phyloP scores from a whole-genome alignment of 352 stramenopile species.

The Phytophthora aleatoria region DNA sequence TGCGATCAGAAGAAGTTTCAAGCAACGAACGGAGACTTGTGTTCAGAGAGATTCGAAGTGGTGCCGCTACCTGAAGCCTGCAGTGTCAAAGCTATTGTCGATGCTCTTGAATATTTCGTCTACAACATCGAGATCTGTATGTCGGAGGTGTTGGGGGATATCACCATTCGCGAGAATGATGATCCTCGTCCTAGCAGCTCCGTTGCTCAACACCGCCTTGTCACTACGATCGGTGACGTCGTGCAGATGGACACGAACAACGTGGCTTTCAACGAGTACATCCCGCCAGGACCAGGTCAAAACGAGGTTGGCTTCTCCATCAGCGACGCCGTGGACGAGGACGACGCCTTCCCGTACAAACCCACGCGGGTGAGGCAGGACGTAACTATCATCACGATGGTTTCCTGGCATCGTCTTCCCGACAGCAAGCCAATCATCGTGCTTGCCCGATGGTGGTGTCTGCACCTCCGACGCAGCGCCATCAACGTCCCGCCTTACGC shows the following conservation, averaged over 20 bases:
- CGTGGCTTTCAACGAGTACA: slow-evolving; percentile 41
- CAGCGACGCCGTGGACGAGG: slow-evolving; percentile 43
- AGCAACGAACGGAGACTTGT: slow-evolving; percentile 37
- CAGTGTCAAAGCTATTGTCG: slow-evolving; percentile 41
- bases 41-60: slow-evolving; percentile 44
- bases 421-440: slow-evolving; percentile 18
- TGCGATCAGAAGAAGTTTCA: slow-evolving; percentile 48
- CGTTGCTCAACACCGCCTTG: slow-evolving; percentile 39
- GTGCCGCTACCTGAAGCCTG: slow-evolving; percentile 37
- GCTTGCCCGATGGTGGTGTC: slow-evolving; percentile 29
- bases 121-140: slow-evolving; percentile 57
- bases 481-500: slow-evolving; percentile 21
- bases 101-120: slow-evolving; percentile 46
- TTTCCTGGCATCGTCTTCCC: not conserved
- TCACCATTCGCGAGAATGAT: slow-evolving; percentile 56
- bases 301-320: slow-evolving; percentile 35
- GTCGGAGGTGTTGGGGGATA: slow-evolving; percentile 44
- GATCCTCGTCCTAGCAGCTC: slow-evolving; percentile 32
- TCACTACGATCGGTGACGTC: slow-evolving; percentile 32
- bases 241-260: slow-evolving; percentile 48
- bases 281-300: slow-evolving; percentile 9
- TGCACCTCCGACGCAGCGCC: slow-evolving; percentile 22
- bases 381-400: slow-evolving; percentile 20
- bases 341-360: slow-evolving; percentile 48
- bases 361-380: slow-evolving; percentile 35